phyloP scores from a whole-genome alignment of 164 flowering plant species.

The Piper longum region DNA sequence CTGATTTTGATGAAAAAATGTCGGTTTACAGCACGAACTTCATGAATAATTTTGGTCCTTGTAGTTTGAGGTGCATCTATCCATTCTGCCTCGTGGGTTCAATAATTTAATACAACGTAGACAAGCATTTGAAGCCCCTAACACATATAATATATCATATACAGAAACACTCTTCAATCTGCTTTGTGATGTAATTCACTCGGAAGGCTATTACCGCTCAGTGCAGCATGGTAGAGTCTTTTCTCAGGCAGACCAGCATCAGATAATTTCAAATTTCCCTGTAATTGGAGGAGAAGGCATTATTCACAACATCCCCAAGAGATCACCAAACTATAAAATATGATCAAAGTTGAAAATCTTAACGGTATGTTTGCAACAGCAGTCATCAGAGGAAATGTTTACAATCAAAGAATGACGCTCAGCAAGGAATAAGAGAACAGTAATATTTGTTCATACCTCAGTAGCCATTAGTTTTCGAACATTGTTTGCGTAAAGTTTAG shows the following conservation, averaged over 20 bases:
- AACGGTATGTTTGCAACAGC: not conserved
- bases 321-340: not conserved
- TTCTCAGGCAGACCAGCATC: slow-evolving; percentile 91
- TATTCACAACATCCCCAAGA: not conserved
- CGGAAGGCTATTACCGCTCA: slow-evolving; percentile 79
- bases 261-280: slow-evolving; percentile 66
- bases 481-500: slow-evolving; percentile 79
- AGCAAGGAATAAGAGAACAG: not conserved
- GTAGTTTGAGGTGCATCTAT: no score
- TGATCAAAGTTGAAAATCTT: not conserved
- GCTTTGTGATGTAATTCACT: slow-evolving; percentile 82
- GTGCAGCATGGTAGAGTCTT: slow-evolving; percentile 79
- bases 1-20: no score
- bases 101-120: no score
- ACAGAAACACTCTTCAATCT: slow-evolving; percentile 47
- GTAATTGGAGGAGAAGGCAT: slow-evolving; percentile 10
- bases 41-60: no score
- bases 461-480: slow-evolving; percentile 76
- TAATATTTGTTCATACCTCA: slow-evolving; percentile 37
- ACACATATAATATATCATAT: slow-evolving; percentile 11
- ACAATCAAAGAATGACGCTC: not conserved
- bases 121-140: slow-evolving; percentile 17
- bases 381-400: not conserved
- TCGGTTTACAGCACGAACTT: no score
- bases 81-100: no score